These are phyloP conservation scores for Aspergillus fischeri DNA, from an alignment of 2,329 filamentous ascomycete species.

Conservation along the genomic window DNA sequence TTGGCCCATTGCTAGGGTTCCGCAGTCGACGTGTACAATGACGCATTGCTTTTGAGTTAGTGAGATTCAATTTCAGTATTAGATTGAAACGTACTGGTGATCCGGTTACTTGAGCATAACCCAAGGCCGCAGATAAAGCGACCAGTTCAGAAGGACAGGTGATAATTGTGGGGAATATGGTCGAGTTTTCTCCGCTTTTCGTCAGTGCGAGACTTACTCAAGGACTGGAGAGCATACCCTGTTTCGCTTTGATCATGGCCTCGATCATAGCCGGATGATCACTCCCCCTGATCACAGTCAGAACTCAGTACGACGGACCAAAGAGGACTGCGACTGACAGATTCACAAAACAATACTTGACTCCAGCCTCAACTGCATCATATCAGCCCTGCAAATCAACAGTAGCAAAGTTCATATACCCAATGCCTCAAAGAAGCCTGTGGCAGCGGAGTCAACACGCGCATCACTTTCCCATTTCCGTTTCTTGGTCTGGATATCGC, in stretches of 20 bases:
- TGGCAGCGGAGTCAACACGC: background rate
- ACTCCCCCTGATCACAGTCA: background rate
- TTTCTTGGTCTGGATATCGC: background rate
- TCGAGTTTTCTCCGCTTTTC: constrained; percentile 45
- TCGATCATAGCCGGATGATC: constrained; percentile 68
- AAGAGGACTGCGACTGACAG: background rate
- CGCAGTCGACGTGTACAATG: constrained; percentile 73
- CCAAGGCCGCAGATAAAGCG: constrained; percentile 74
- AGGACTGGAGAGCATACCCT: constrained; percentile 15
- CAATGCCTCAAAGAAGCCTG: background rate
- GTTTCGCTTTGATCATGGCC: constrained; percentile 69
- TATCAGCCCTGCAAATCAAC: background rate
- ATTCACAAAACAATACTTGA: background rate
- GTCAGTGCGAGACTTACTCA: background rate
- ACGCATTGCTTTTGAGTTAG: constrained; percentile 46
- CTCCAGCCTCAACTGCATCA: background rate
- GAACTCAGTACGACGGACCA: background rate
- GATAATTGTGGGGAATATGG: constrained; percentile 64
- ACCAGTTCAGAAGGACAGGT: constrained; percentile 81
- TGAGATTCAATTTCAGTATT: background rate
- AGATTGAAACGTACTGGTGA: constrained; percentile 42
- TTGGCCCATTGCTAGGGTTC: constrained; percentile 70
- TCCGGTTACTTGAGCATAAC: constrained; percentile 65
- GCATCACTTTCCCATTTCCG: background rate
- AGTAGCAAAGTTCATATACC: background rate